phyloP scores from a whole-genome alignment of 2,329 filamentous ascomycete genomes.

The Colletotrichum lini region DNA sequence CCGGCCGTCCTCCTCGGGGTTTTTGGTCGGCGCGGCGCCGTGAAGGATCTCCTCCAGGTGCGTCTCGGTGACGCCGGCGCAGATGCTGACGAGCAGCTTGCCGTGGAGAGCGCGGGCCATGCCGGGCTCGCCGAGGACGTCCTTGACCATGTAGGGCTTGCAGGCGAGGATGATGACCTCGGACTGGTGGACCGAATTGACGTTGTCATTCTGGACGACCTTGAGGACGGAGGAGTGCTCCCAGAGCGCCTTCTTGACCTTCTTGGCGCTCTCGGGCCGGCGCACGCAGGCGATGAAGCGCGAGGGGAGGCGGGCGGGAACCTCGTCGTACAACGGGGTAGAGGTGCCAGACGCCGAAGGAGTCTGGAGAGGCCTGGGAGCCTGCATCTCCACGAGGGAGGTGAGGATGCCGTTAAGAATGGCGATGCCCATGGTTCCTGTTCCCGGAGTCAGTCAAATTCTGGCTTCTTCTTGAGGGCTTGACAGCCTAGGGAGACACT shows the following conservation, averaged over 20 bases:
- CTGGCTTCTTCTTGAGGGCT: not conserved
- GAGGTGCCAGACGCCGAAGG: constrained; percentile 55
- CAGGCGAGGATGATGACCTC: constrained; percentile 85
- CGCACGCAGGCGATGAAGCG: constrained; percentile 87
- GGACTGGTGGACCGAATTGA: constrained; percentile 75
- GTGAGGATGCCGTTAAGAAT: constrained; percentile 86
- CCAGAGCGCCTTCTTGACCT: constrained; percentile 76
- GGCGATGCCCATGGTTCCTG: constrained; percentile 88
- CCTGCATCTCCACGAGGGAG: constrained; percentile 71
- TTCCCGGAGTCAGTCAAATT: constrained; percentile 38
- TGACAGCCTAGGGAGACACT: constrained; percentile 46
- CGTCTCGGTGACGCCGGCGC: constrained; percentile 80
- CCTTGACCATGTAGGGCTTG: constrained; percentile 82
- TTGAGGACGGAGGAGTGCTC: constrained; percentile 74
- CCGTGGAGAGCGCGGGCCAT: constrained; percentile 81
- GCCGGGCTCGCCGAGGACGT: constrained; percentile 76
- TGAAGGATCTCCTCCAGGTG: constrained; percentile 78
- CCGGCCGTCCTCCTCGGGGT: constrained; percentile 61
- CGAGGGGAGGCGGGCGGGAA: constrained; percentile 74
- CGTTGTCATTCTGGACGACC: constrained; percentile 80
- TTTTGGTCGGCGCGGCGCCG: constrained; percentile 63
- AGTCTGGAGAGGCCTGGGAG: constrained; percentile 60
- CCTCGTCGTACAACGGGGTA: constrained; percentile 59
- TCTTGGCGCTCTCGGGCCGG: constrained; percentile 76
- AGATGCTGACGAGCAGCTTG: constrained; percentile 86